Evolutionary conservation across 257 asterid species (phyloP), one percentile per base, ranked within the genome.

Genomic region (Nicotiana knightiana): DNA sequence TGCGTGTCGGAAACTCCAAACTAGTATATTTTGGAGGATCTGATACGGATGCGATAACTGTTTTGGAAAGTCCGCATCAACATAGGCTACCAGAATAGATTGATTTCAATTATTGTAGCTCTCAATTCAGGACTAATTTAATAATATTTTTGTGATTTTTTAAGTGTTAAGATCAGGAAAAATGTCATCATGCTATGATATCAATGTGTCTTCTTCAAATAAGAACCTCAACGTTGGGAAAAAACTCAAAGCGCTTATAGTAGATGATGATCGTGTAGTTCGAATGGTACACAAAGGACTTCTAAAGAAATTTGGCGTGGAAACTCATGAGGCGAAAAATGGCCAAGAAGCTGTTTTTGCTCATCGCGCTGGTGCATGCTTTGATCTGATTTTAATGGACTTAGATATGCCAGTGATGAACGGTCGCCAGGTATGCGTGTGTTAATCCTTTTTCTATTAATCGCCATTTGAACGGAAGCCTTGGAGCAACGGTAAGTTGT

Each of bases 351-450:
- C 86, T 0, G 83, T 92, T 16, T 88, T 89, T 24, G 86, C 89
- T 59, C 86, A 80, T 82, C 73, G n/a, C 1, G 64, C 87, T 0
- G 93, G 90, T 7, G 81, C 81, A 51, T 58, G 8, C 18, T 92
- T 83, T 16, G 91, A 90, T 85, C 83, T 92, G 3, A 85, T 89
- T 58, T 63, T 89, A 6, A 92, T 92, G 93, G 92, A 89, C 85
- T 80, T 83, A 89, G 91, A 88, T 59, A 90, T 92, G 94, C 93
- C 88, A 0, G 61, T 89, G 67, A 90, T 88, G 91, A 84, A 88
- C 53, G 92, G 94, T 12, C 73, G 83, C 10, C 58, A 84, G 88
- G 94, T 90, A 37, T 61, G 82, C 39, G 11, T 43, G 8, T 43
- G 51, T 43, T 43, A 43, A 43, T 8, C 8, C 1, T 3, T 43